Conservation (phyloP, 2,329 filamentous ascomycete genomes). For the Alternaria ethzedia region DNA sequence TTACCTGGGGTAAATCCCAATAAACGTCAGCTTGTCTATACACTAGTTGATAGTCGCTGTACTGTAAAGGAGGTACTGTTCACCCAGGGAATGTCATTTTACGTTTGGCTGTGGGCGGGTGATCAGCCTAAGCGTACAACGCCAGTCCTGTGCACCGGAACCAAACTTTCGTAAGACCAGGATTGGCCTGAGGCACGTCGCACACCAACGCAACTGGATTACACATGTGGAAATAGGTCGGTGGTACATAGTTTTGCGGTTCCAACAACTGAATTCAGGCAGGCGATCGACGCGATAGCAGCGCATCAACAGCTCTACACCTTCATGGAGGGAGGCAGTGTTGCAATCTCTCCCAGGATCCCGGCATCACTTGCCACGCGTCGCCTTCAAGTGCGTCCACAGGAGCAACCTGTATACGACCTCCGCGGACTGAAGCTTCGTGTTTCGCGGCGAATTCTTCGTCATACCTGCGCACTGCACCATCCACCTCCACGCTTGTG, state of each 20-base stretch:
- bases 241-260: neutral
- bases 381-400: neutral
- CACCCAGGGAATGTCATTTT: neutral
- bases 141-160: neutral
- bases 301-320: neutral
- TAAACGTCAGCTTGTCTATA: neutral
- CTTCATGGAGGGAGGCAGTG: neutral
- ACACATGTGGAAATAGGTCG: neutral
- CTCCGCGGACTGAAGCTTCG: neutral
- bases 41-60: neutral
- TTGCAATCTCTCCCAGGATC: neutral
- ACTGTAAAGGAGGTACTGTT: neutral
- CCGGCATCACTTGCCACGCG: neutral
- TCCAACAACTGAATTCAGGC: neutral
- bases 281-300: neutral
- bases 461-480: neutral
- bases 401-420: neutral
- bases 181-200: neutral
- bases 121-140: conserved; percentile 1
- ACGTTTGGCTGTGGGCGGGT: neutral
- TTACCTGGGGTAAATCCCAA: neutral
- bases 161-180: neutral
- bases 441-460: neutral
- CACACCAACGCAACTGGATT: neutral
- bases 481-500: neutral